phyloP scores from a whole-genome alignment of 306 rosid species.

The Abrus precatorius region DNA sequence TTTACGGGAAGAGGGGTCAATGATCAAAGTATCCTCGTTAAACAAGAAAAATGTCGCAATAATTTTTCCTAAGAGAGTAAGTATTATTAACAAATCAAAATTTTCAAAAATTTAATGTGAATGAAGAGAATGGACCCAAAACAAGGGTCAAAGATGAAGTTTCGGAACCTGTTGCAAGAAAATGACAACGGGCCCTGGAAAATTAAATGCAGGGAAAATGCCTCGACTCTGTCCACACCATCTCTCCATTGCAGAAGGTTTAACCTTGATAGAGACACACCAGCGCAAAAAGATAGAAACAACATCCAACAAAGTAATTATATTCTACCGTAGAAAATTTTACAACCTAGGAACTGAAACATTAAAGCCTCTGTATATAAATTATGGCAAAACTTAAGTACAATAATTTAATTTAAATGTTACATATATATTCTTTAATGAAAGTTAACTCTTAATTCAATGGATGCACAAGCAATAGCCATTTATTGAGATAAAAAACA shows the following conservation, averaged over 20 bases:
- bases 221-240: constrained; percentile 25
- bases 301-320: background rate
- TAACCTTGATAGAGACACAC: background rate
- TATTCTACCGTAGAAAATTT: background rate
- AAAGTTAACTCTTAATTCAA: too few species aligned
- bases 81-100: background rate
- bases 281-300: background rate
- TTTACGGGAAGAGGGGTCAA: background rate
- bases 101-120: background rate
- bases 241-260: constrained; percentile 32
- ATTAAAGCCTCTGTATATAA: background rate
- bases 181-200: background rate
- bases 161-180: background rate
- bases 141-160: background rate
- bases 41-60: constrained; percentile 6
- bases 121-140: background rate
- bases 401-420: too few species aligned
- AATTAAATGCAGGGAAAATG: constrained; percentile 33
- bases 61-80: background rate
- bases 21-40: constrained; percentile 12
- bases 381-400: background rate
- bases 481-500: constrained; percentile 1
- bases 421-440: too few species aligned
- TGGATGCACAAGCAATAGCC: background rate
- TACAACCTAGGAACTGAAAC: background rate